Conservation (phyloP, 768 basidiomycete genomes). For the Myochromella boudieri region DNA sequence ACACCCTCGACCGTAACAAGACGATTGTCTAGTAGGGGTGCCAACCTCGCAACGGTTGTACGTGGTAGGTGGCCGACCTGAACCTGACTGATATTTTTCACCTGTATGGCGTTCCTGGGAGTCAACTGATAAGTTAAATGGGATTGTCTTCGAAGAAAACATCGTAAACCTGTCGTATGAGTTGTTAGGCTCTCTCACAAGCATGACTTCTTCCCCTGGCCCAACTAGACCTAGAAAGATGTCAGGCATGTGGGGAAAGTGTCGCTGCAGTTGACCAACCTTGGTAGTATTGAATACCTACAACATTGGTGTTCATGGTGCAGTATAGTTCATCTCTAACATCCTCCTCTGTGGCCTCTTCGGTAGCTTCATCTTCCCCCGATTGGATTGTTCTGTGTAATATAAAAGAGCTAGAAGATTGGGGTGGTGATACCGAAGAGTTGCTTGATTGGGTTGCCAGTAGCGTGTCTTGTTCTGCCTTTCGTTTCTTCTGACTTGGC, state of each 20-base stretch:
- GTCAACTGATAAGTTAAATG: background rate
- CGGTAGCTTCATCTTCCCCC: conserved; percentile 44
- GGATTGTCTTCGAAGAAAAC: too few relatives aligned
- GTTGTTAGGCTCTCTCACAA: conserved; percentile 69
- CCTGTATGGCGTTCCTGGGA: conserved; percentile 74
- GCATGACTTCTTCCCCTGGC: conserved; percentile 70
- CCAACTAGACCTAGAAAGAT: conserved; percentile 67
- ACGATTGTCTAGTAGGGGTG: conserved; percentile 68
- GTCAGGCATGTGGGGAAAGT: conserved; percentile 9
- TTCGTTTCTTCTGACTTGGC: conserved; percentile 45
- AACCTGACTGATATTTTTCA: conserved; percentile 67
- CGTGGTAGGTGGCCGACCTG: conserved; percentile 85
- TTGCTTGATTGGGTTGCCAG: conserved; percentile 14
- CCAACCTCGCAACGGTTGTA: conserved; percentile 53
- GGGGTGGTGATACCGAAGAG: conserved; percentile 1
- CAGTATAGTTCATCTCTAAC: conserved; percentile 68
- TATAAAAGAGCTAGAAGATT: conserved; percentile 2
- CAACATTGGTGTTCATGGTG: conserved; percentile 57
- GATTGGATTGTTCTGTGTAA: conserved; percentile 14
- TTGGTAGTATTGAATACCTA: conserved; percentile 83
- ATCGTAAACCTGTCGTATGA: conserved; percentile 59
- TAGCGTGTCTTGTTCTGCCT: conserved; percentile 25
- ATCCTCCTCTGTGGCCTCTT: conserved; percentile 47
- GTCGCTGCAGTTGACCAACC: conserved; percentile 30
- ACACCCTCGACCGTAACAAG: conserved; percentile 72